Conservation (phyloP, 2,329 filamentous ascomycete species). For the Aspergillus japonicus region DNA sequence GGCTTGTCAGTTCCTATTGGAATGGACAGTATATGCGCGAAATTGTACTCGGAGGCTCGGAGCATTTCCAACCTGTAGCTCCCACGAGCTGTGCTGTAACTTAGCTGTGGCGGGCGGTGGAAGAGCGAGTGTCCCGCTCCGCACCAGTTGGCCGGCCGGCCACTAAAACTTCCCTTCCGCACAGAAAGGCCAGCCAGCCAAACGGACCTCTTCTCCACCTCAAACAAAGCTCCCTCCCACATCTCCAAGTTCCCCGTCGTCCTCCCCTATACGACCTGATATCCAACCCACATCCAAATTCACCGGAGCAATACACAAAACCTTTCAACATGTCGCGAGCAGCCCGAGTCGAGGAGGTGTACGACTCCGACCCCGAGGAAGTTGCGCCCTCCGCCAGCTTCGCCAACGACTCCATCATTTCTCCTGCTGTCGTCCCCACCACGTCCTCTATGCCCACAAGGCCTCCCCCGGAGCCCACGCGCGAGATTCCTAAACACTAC, state of each 20-base stretch:
- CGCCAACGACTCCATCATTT: slow-evolving; percentile 45
- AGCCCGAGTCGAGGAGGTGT: slow-evolving; percentile 88
- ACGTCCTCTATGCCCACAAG: slow-evolving; percentile 27
- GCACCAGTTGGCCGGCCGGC: slow-evolving; percentile 6
- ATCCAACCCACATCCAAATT: not conserved
- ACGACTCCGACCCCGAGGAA: slow-evolving; percentile 87
- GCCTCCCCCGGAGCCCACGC: slow-evolving; percentile 46
- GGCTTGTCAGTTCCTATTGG: no score
- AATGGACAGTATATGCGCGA: no score
- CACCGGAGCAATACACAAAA: not conserved
- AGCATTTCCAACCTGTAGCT: no score
- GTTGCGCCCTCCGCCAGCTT: slow-evolving; percentile 60
- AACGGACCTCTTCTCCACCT: slow-evolving; percentile 1
- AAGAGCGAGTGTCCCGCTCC: slow-evolving; percentile 19
- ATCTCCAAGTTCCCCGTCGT: not conserved
- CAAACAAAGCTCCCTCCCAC: not conserved
- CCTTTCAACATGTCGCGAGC: slow-evolving; percentile 65
- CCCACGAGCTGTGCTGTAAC: not conserved
- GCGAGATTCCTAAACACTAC: slow-evolving; percentile 67
- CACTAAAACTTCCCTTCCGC: slow-evolving; percentile 21
- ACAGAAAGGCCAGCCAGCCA: slow-evolving; percentile 22
- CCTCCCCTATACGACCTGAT: not conserved
- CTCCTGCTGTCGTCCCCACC: slow-evolving; percentile 36
- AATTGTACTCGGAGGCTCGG: no score
- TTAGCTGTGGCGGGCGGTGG: slow-evolving; percentile 2